Conservation (phyloP, 1,284 basidiomycete genomes). For the Ustilago lituana region DNA sequence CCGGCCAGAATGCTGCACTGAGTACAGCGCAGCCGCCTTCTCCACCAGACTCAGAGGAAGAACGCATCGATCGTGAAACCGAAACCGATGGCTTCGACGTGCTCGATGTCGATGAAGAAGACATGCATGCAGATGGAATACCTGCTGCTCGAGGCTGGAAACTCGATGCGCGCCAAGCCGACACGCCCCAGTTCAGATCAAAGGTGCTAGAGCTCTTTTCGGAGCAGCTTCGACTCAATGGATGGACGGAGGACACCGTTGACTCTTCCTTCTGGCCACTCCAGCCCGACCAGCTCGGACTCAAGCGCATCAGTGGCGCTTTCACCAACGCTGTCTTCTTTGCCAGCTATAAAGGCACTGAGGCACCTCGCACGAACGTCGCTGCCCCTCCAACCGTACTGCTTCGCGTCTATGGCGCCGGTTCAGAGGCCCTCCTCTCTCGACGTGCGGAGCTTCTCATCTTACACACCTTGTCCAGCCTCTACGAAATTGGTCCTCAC, state of each 20-base stretch:
- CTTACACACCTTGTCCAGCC: constrained; percentile 63
- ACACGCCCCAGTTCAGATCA: constrained; percentile 47
- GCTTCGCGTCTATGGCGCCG: constrained; percentile 63
- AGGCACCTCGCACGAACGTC: neutral
- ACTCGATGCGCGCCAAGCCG: constrained; percentile 54
- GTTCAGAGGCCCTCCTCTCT: constrained; percentile 60
- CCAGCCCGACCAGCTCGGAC: constrained; percentile 26
- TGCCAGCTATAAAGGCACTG: constrained; percentile 50
- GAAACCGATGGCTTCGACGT: constrained; percentile 52
- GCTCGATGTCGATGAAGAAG: constrained; percentile 62
- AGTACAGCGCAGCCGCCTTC: constrained; percentile 5
- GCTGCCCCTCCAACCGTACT: constrained; percentile 57
- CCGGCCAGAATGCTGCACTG: neutral
- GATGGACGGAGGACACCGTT: constrained; percentile 55
- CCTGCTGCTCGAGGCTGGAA: constrained; percentile 62
- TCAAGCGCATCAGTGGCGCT: constrained; percentile 63
- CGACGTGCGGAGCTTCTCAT: constrained; percentile 64
- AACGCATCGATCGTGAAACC: constrained; percentile 19
- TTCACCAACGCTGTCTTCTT: constrained; percentile 66
- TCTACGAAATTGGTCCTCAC: constrained; percentile 66
- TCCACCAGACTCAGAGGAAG: constrained; percentile 26
- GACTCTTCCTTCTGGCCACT: constrained; percentile 50
- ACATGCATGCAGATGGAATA: constrained; percentile 66
- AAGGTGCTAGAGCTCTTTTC: constrained; percentile 57
- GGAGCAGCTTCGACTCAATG: constrained; percentile 47